A percentile compares a stretch with the other conserved stretches of the same genome.
phyloP scores from a whole-genome alignment of 805 yeast species.

The Peterozyma xylosa region DNA sequence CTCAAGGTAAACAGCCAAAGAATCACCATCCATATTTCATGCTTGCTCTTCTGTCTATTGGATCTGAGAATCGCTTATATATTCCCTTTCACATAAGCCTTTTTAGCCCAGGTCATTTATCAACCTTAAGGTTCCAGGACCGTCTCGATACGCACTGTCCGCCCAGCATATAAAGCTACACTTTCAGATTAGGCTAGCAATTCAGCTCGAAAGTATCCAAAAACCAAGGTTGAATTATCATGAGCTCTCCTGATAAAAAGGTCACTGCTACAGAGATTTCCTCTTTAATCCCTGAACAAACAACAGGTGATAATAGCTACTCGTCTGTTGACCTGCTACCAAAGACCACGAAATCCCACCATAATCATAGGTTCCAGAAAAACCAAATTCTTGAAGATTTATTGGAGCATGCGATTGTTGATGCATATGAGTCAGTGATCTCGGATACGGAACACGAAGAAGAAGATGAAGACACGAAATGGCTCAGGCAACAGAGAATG shows the following conservation, averaged over 20 bases:
- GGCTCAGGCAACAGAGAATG: conserved; percentile 43
- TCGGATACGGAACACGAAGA: conserved; percentile 25
- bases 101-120: too few species aligned
- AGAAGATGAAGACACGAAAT: conserved; percentile 35
- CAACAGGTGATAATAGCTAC: background rate
- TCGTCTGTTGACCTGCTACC: background rate
- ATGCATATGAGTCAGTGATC: conserved; percentile 29
- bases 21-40: too few species aligned
- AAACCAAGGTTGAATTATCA: too few species aligned
- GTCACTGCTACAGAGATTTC: background rate
- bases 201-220: too few species aligned
- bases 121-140: too few species aligned
- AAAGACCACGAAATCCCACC: background rate
- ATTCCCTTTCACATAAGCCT: too few species aligned
- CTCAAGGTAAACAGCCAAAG: too few species aligned
- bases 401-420: conserved; percentile 11
- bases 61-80: too few species aligned
- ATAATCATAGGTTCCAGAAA: background rate
- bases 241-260: background rate
- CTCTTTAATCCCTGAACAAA: background rate
- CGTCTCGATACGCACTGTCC: too few species aligned
- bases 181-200: too few species aligned
- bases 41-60: too few species aligned
- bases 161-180: too few species aligned
- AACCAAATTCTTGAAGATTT: conserved; percentile 8